Base-by-base conservation (phyloP, 495 filamentous ascomycete species). In the Articulospora tetracladia region DNA sequence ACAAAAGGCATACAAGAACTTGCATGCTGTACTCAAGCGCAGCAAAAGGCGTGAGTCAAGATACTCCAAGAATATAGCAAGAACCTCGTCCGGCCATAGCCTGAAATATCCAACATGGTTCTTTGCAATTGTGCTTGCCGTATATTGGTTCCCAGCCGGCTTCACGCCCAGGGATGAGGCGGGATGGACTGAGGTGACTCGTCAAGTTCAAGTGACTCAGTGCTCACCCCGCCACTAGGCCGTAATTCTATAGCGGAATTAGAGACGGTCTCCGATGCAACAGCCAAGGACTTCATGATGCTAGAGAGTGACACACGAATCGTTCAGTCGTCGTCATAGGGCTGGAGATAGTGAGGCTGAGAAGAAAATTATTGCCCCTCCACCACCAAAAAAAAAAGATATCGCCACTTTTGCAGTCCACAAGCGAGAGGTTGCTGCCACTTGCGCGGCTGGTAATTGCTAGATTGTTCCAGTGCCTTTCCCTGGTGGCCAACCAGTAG, bases 1-100 rank as follows among this genome's bases (percentile, higher is more conserved):
- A 44, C 88, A 88, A 70, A 92, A 94, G 8, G 93, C 94, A 77
- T 92, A 95, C 17, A 97, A 78, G 30, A 90, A 89, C 70, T 88
- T 92, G 76, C 94, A 97, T 3, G 93, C 89, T 51, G 81, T 80
- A n/a, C 92, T 91, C 24, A 97, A 70, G 3, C 76, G 70, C 55
- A 86, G 70, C 52, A 98, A 73, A 47, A 79, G 77, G 26, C 65
- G 58, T 46, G 80, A 76, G 67, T 95, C 86, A 20, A 98, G 76
- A 63, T 72, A 83, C 69, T 96, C 93, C 57, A 98, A 72, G 22
- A 96, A 62, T 46, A 86, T 78, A 55, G 88, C 72, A 34, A 97
- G 79, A 66, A 96, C 66, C 70, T 98, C 93, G 66, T 98, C 94
- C 7, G 92, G 87, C 48, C 95, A 73, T 15, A 67, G 65, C 39